Evolutionary conservation across 106 monocot species (phyloP).

Genomic region (Dendrobium huoshanense): DNA sequence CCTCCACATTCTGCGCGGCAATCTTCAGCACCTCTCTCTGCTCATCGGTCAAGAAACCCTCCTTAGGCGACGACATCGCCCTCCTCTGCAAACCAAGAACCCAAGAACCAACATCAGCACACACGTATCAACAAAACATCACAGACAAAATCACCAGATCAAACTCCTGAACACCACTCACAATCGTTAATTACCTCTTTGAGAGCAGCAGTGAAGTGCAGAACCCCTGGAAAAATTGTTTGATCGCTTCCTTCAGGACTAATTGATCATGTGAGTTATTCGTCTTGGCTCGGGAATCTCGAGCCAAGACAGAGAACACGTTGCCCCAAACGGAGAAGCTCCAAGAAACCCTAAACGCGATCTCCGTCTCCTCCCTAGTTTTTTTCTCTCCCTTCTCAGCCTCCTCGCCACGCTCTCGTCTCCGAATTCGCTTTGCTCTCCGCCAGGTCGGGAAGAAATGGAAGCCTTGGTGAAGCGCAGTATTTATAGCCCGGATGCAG

Average conservation of each 20-base stretch:
- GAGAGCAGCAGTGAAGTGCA: background rate
- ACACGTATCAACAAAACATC: background rate
- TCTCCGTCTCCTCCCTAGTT: background rate
- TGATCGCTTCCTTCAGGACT: background rate
- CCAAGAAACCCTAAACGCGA: background rate
- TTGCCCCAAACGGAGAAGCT: background rate
- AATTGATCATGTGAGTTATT: slow-evolving; percentile 1
- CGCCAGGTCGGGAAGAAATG: background rate
- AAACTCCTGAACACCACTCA: background rate
- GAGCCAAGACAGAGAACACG: slow-evolving; percentile 8
- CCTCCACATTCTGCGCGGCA: slow-evolving; percentile 53
- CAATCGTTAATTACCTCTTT: background rate
- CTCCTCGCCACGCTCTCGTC: background rate
- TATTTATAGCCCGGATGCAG: slow-evolving; percentile 3
- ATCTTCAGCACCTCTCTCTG: slow-evolving; percentile 65
- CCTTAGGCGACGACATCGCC: slow-evolving; percentile 57
- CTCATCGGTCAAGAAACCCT: slow-evolving; percentile 64
- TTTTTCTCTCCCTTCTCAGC: background rate
- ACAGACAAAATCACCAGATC: background rate
- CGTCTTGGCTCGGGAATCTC: slow-evolving; percentile 18
- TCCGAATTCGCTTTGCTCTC: background rate
- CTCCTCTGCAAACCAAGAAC: background rate
- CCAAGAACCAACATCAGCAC: background rate
- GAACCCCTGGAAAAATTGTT: background rate
- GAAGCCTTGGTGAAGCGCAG: background rate